phyloP scores from a whole-genome alignment of 2,329 filamentous ascomycete genomes.

The Hypoxylon sp. region DNA sequence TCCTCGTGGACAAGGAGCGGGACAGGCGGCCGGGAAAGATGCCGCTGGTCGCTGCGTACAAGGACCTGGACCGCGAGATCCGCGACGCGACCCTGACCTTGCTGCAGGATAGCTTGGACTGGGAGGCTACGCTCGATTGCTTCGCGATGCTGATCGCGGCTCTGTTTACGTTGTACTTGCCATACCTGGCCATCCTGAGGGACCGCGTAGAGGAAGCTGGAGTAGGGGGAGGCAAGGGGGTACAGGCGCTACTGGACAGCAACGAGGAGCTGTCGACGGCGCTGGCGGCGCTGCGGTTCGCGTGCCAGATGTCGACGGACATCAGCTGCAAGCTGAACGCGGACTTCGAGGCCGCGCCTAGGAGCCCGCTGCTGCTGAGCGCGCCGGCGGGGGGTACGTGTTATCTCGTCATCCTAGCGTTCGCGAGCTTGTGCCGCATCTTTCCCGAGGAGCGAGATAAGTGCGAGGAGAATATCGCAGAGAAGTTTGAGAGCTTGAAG shows the following conservation, averaged over 20 bases:
- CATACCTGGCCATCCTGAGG: constrained; percentile 53
- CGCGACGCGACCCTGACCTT: constrained; percentile 49
- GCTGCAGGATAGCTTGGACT: constrained; percentile 50
- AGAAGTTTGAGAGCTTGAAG: constrained; percentile 55
- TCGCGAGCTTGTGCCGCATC: constrained; percentile 49
- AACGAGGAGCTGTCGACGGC: constrained; percentile 49
- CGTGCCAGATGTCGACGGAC: constrained; percentile 55
- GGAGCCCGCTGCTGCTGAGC: constrained; percentile 50
- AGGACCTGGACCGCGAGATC: constrained; percentile 52
- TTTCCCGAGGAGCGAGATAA: constrained; percentile 50
- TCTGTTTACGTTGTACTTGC: constrained; percentile 54
- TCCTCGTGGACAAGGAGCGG: constrained; percentile 52
- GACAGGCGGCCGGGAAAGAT: constrained; percentile 45
- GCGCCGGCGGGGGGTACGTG: constrained; percentile 54
- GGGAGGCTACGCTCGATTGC: constrained; percentile 54
- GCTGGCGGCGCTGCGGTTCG: constrained; percentile 53
- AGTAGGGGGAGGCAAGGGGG: not conserved
- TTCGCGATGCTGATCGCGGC: constrained; percentile 55
- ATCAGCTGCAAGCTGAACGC: constrained; percentile 55
- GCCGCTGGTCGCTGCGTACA: constrained; percentile 49
- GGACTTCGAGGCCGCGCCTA: constrained; percentile 43
- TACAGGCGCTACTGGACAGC: constrained; percentile 19
- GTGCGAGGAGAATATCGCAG: constrained; percentile 51
- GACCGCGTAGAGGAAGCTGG: not conserved
- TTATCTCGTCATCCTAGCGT: constrained; percentile 53